Evolutionary conservation across 1,284 basidiomycete genomes (phyloP), one percentile per base, ranked within the genome.

Genomic region (Apiotrichum montevideense): DNA sequence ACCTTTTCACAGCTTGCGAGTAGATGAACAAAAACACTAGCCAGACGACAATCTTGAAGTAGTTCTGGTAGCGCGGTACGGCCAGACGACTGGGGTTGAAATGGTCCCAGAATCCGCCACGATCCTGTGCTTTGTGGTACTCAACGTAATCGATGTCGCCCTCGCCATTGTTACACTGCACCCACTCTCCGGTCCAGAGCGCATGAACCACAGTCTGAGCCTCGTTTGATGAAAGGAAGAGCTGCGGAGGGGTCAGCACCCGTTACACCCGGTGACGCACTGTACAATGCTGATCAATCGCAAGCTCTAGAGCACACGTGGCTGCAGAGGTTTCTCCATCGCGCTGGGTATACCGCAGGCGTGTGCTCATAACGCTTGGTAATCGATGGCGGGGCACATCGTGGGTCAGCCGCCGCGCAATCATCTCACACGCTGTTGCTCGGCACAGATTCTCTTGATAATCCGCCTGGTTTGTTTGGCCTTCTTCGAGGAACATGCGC

Each of bases 141-240:
- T 72, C 72, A 32, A 73, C 70, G 51, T 77, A 78, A 56, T 78
- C 76, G 61, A 78, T 76, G 58, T 78, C 72, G 54, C 74, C 68
- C 54, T 49, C 39, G 1, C 82, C 82, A 13, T 49, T 49, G 47
- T 49, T 49, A 56, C 80, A 81, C 73, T 92, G 90, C 3, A 94
- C 80, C 59, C 89, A 81, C 15, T 86, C 82, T n/a, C 91, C 91
- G 32, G 76, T 80, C 90, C 91, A 94, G 11, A 94, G 79, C 0
- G 70, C 70, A 50, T 76, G 70, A 48, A 80, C 73, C 35, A 80
- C 77, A 66, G 87, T 82, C 73, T 96, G 92, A 6, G 89, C 84
- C 77, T 96, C 92, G 53, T 77, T 85, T 0, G 90, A 94, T 6
- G 88, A 90, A 44, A 97, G 77, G 75, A 97, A 97, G 64, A 90